A percentile compares a stretch with the other conserved stretches of the same genome.
Conservation (phyloP, 2,329 filamentous ascomycete species). For the Bipolaris victoriae region DNA sequence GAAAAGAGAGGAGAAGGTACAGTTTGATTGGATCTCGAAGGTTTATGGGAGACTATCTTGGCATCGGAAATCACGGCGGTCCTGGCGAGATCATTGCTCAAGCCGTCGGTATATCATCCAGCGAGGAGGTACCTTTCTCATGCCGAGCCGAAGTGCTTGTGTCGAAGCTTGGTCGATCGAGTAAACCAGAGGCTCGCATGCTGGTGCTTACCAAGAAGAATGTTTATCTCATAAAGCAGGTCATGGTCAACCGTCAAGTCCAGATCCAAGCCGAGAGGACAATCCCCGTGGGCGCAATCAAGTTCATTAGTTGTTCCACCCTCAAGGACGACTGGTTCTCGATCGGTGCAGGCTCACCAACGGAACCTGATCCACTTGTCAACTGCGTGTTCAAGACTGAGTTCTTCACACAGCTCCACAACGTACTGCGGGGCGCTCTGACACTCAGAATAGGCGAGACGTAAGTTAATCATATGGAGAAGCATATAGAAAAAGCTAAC, state of each 20-base stretch:
- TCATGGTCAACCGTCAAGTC: slow-evolving; percentile 79
- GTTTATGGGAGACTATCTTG: slow-evolving; percentile 94
- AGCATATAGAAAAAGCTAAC: slow-evolving; percentile 29
- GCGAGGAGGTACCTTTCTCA: slow-evolving; percentile 84
- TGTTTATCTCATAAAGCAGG: slow-evolving; percentile 87
- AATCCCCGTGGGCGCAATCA: slow-evolving; percentile 84
- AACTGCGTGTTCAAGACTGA: slow-evolving; percentile 97
- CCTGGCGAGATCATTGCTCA: slow-evolving; percentile 81
- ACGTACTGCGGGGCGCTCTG: slow-evolving; percentile 77
- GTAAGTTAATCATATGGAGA: slow-evolving; percentile 43
- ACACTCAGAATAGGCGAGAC: slow-evolving; percentile 81
- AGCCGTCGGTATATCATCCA: slow-evolving; percentile 71
- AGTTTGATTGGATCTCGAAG: slow-evolving; percentile 89
- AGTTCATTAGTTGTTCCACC: slow-evolving; percentile 80
- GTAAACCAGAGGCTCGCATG: slow-evolving; percentile 86
- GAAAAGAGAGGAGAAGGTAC: slow-evolving; percentile 90
- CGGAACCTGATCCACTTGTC: slow-evolving; percentile 91
- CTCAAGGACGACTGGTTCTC: slow-evolving; percentile 97
- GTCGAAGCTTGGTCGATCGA: slow-evolving; percentile 94
- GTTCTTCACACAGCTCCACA: slow-evolving; percentile 89
- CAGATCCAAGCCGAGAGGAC: slow-evolving; percentile 82
- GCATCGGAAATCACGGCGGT: slow-evolving; percentile 79
- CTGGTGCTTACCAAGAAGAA: slow-evolving; percentile 84
- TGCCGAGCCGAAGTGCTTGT: slow-evolving; percentile 89
- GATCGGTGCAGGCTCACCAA: slow-evolving; percentile 83